Base-by-base conservation (phyloP, 2,329 filamentous ascomycete genomes). In the Thyridium curvatum region DNA sequence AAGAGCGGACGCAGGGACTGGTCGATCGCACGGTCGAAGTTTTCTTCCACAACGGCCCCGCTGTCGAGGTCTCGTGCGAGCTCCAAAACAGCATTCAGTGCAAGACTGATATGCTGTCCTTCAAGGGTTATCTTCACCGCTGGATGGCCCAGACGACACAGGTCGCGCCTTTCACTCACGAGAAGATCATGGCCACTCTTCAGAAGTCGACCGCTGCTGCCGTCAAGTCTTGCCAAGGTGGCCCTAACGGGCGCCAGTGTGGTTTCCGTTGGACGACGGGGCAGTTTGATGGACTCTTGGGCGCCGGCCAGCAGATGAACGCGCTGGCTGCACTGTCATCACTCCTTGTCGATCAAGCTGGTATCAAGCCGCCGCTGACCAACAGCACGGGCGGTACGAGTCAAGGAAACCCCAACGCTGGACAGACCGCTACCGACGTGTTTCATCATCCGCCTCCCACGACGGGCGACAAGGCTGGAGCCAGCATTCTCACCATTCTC, bases 51-150 rank as follows among this genome's bases (percentile, higher is more conserved):
- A 59, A 75, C 12, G 70, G 71, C 32, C 67, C 83, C 46, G 78
- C 84, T 48, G 77, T 65, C 40, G 86, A 91, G 58, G 61, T 76
- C 3, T 67, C 78, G 12, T 91, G 86, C 61, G 84, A 88, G 48
- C 47, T 51, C 13, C 59, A 62, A 1, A 46, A 40, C 12, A 65
- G 53, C 3, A 26, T 26, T 83, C 48, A 72, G 79, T 77, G 72
- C 0, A 78, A 76, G 7, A 79, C 76, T 2, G 58, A 60, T 2
- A 68, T 17, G 53, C 65, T 68, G 43, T 69, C 72, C 8, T 80
- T 77, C 64, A 78, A 79, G 48, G 74, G 72, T 3, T 68, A 75
- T 34, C 62, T 79, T 29, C 60, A 68, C 18, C 64, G 68, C 12
- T 71, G 69, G 60, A 60, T 79, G 41, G 69, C 67, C 3, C 62